Evolutionary conservation across 306 rosid genomes (phyloP).

Genomic region (Gynostemma pentaphyllum): DNA sequence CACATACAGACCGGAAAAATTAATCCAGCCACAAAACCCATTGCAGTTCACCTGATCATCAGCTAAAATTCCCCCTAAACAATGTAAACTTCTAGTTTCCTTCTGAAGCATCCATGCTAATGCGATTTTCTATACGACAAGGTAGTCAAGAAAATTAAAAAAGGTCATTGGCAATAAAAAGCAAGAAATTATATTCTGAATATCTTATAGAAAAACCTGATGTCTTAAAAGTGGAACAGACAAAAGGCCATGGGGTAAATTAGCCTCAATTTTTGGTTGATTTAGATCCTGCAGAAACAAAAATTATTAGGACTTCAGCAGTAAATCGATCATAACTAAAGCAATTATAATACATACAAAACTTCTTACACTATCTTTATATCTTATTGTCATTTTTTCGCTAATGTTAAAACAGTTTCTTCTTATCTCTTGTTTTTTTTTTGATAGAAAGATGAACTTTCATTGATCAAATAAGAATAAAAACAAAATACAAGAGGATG

Average conservation of each 20-base stretch:
- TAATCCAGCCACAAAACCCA: slow-evolving; percentile 8
- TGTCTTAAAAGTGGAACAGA: slow-evolving; percentile 86
- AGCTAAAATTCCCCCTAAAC: slow-evolving; percentile 95
- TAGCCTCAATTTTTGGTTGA: slow-evolving; percentile 60
- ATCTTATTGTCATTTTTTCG: too few species aligned
- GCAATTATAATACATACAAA: neutral
- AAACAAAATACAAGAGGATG: too few species aligned
- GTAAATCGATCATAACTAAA: neutral
- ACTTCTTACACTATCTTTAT: neutral
- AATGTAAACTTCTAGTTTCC: slow-evolving; percentile 88
- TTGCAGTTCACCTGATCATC: slow-evolving; percentile 76
- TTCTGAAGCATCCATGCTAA: slow-evolving; percentile 95
- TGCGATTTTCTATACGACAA: slow-evolving; percentile 69
- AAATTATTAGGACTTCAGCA: slow-evolving; percentile 1
- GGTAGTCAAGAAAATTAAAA: slow-evolving; percentile 9
- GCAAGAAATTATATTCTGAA: slow-evolving; percentile 11
- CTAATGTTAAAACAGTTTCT: neutral
- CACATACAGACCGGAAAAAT: neutral
- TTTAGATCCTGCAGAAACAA: slow-evolving; percentile 68
- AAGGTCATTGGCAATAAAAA: neutral
- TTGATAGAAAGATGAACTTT: too few species aligned
- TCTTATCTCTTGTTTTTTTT: neutral
- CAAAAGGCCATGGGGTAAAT: slow-evolving; percentile 64
- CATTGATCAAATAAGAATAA: too few species aligned
- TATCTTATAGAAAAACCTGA: slow-evolving; percentile 71